phyloP scores from a whole-genome alignment of 495 filamentous ascomycete genomes.

The Neurospora sp. region DNA sequence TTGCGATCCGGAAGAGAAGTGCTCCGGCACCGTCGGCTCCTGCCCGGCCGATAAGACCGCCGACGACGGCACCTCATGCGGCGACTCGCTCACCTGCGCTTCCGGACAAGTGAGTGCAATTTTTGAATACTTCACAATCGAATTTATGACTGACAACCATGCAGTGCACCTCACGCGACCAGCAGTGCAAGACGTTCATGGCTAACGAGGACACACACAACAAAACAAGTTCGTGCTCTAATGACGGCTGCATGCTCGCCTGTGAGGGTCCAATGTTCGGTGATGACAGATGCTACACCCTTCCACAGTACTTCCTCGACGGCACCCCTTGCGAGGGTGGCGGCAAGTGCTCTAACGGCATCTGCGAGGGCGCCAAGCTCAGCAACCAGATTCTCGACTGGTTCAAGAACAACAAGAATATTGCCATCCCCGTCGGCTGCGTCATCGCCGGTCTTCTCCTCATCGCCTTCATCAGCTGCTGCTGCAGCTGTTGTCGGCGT shows the following conservation, averaged over 20 bases:
- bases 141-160: too few species aligned
- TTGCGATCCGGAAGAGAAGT: constrained; percentile 80
- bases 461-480: constrained; percentile 50
- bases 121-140: too few species aligned
- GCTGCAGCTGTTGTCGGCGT: constrained; percentile 42
- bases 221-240: constrained; percentile 73
- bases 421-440: constrained; percentile 63
- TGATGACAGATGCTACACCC: constrained; percentile 47
- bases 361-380: constrained; percentile 54
- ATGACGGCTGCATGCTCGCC: constrained; percentile 58
- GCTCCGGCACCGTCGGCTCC: constrained; percentile 57
- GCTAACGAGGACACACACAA: constrained; percentile 65
- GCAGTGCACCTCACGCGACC: constrained; percentile 81
- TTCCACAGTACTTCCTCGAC: constrained; percentile 90
- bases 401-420: constrained; percentile 58
- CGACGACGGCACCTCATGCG: constrained; percentile 60
- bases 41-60: constrained; percentile 65
- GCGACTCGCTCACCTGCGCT: constrained; percentile 62
- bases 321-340: constrained; percentile 80
- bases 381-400: constrained; percentile 52
- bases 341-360: constrained; percentile 65
- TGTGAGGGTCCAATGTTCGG: constrained; percentile 64
- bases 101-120: too few species aligned
- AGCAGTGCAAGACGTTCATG: constrained; percentile 82
- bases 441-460: constrained; percentile 60